Conservation (phyloP, 805 yeast genomes). For the Barnettozyma sucrosica region DNA sequence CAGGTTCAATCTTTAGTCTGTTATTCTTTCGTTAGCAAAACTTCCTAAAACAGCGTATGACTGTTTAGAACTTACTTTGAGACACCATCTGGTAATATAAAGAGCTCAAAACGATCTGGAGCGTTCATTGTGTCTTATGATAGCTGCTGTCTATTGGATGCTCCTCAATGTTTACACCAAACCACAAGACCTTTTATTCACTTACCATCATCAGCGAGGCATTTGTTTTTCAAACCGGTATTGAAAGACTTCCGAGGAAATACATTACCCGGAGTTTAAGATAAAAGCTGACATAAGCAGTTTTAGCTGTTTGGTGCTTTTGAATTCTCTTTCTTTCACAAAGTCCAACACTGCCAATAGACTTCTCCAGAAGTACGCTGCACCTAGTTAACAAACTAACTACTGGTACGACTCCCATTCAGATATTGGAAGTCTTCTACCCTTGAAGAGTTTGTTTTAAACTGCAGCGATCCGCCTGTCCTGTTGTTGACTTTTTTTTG, state of each 20-base stretch:
- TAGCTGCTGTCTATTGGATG: not conserved
- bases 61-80: constrained; percentile 56
- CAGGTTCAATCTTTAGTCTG: constrained; percentile 82
- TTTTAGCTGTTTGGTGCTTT: not conserved
- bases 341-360: not conserved
- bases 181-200: too few relatives aligned
- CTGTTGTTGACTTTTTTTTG: not conserved
- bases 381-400: not conserved
- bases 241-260: not conserved
- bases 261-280: not conserved
- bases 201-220: too few relatives aligned
- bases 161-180: not conserved
- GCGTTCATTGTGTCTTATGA: constrained; percentile 77
- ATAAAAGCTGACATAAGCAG: not conserved
- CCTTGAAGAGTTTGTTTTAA: not conserved
- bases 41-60: not conserved
- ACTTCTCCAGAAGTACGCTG: not conserved
- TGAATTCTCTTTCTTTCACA: not conserved
- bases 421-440: not conserved
- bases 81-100: constrained; percentile 95
- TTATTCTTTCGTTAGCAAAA: constrained; percentile 9
- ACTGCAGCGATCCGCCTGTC: not conserved
- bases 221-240: not conserved
- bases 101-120: constrained; percentile 97
- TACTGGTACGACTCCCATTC: not conserved